These are phyloP conservation scores for Cicer pinnatifidum DNA, from an alignment of 306 rosid genomes.

Conservation along the genomic window DNA sequence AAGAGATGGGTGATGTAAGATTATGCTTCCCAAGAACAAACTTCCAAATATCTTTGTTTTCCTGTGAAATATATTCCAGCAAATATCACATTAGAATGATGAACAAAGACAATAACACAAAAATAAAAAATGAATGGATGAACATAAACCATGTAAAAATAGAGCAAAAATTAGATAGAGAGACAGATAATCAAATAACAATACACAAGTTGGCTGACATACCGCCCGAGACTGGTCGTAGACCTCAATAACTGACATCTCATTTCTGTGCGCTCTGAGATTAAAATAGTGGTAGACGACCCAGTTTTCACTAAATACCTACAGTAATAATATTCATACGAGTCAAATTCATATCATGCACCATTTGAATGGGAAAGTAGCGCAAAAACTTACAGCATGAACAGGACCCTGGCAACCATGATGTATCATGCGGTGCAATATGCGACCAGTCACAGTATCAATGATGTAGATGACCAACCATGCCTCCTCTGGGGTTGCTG, in stretches of 20 bases:
- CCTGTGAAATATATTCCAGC: constrained; percentile 60
- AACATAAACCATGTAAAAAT: background rate
- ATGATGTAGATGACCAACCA: constrained; percentile 82
- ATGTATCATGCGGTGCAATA: constrained; percentile 90
- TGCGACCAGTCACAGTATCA: constrained; percentile 87
- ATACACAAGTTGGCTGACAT: constrained; percentile 52
- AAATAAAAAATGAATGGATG: background rate
- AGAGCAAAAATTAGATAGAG: constrained; percentile 26
- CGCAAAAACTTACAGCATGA: constrained; percentile 73
- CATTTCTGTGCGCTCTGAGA: constrained; percentile 96
- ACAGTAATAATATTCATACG: constrained; percentile 45
- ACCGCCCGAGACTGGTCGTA: constrained; percentile 97
- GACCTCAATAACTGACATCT: constrained; percentile 95
- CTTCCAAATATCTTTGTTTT: constrained; percentile 88
- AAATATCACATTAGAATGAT: constrained; percentile 34
- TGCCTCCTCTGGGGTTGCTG: constrained; percentile 89
- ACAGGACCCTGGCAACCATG: constrained; percentile 97
- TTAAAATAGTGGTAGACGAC: constrained; percentile 98
- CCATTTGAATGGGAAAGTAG: constrained; percentile 39
- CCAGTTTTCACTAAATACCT: constrained; percentile 99
- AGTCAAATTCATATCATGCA: constrained; percentile 27
- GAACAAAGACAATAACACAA: constrained; percentile 25
- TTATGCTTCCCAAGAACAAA: constrained; percentile 96
- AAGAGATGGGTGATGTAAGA: constrained; percentile 85
- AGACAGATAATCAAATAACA: constrained; percentile 25